Evolutionary conservation across 2,329 filamentous ascomycete species (phyloP), one percentile per base, ranked within the genome.

Genomic region (Metarhizium anisopliae): DNA sequence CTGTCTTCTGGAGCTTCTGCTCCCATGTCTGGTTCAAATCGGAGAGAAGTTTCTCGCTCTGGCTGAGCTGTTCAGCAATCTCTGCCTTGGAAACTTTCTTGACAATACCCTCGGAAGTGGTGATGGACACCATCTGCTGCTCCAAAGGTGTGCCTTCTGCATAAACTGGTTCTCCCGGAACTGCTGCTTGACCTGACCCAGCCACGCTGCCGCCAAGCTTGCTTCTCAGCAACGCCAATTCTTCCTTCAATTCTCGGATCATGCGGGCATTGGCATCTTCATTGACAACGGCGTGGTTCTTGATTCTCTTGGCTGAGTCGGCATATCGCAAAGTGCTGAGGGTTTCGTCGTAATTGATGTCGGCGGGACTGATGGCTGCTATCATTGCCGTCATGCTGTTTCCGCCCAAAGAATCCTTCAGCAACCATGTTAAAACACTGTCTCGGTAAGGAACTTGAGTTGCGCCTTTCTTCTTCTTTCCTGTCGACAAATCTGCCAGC

Each of bases 301-400:
- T 97, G 80, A 99, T 99, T 64, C 94, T 86, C 76, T 99, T 99
- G 30, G 94, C 94, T 7, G 91, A 96, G 68, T 99, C 93, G 55
- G 95, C 94, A 71, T 99, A 99, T 66, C 95, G 85, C 32, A 99
- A 79, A 1, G 94, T 99, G 68, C 92, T 94, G 18, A 99, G 79
- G 0, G 95, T 99, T 72, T 99, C 94, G 62, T 99, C 94, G 68
- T 95, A 97, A 73, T 99, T 99, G 76, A 97, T 97, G 72, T 99
- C 94, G 55, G 94, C 94, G 4, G 94, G 94, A 66, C 92, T 96
- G 68, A 99, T 96, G 53, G 93, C 93, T 52, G 94, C 95, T 78
- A 99, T 99, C 95, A 99, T 99, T 58, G 94, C 94, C 29, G 94
- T 99, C 89, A 97, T 93, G 70, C 93, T 97, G 78, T 99, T 99